A percentile compares a stretch with the other conserved stretches of the same genome.
phyloP scores from a whole-genome alignment of 805 yeast species.

The Kuraishia molischiana region DNA sequence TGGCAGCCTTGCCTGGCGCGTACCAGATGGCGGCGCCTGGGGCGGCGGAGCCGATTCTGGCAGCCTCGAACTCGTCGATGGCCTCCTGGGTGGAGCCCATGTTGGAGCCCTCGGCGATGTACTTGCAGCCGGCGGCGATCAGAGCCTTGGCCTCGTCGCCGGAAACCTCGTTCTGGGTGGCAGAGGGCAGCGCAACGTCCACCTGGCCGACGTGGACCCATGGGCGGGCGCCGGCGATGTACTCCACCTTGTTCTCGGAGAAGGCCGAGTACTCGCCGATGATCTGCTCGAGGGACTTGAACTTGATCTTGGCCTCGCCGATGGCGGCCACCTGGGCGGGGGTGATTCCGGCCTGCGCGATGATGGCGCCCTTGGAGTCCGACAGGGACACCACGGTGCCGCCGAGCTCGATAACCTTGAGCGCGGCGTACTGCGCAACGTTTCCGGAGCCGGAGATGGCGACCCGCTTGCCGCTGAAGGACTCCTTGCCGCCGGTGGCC shows the following conservation, averaged over 20 bases:
- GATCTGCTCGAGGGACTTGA: constrained; percentile 65
- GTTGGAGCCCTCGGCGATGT: constrained; percentile 97
- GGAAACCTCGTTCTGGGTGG: constrained; percentile 96
- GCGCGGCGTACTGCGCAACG: constrained; percentile 98
- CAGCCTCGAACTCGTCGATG: constrained; percentile 85
- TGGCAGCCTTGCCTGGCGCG: constrained; percentile 99
- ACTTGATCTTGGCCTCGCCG: constrained; percentile 69
- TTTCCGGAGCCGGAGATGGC: constrained; percentile 98
- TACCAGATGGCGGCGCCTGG: constrained; percentile 71
- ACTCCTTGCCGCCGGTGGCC: constrained; percentile 83
- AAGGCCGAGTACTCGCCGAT: constrained; percentile 47
- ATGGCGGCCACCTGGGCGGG: constrained; percentile 69
- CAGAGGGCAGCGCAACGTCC: constrained; percentile 95
- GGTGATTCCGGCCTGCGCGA: constrained; percentile 75
- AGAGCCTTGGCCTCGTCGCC: constrained; percentile 95
- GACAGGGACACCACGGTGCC: constrained; percentile 90
- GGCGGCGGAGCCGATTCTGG: constrained; percentile 37
- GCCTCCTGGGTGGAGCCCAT: constrained; percentile 99
- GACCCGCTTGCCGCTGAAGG: constrained; percentile 88
- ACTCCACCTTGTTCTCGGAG: constrained; percentile 54
- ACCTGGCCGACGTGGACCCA: constrained; percentile 89
- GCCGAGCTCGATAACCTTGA: constrained; percentile 94
- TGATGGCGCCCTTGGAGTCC: constrained; percentile 88
- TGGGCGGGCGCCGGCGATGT: constrained; percentile 91
- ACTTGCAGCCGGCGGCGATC: constrained; percentile 85